A percentile compares a stretch with the other conserved stretches of the same genome.
Conservation (phyloP, 345 rosid species). For the Cardamine resedifolia region DNA sequence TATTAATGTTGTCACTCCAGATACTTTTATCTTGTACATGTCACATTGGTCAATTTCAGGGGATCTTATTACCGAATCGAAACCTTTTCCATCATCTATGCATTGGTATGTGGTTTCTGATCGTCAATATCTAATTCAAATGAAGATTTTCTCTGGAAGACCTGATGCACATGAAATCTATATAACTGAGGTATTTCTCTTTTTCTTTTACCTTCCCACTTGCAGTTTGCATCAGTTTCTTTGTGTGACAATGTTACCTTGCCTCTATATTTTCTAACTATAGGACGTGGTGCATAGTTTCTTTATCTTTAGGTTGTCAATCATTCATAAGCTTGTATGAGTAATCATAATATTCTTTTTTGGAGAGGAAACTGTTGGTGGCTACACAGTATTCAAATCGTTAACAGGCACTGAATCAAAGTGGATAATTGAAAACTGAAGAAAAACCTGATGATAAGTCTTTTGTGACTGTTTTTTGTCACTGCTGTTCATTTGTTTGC, state of each 20-base stretch:
- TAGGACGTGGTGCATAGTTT: not conserved
- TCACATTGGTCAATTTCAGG: slow-evolving; percentile 58
- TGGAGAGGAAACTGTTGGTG: not conserved
- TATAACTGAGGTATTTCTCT: slow-evolving; percentile 69
- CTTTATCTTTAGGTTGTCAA: slow-evolving; percentile 15
- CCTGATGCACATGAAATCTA: slow-evolving; percentile 71
- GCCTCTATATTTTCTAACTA: slow-evolving; percentile 5
- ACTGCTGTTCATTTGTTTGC: slow-evolving; percentile 15
- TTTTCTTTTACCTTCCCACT: not conserved
- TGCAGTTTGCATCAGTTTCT: slow-evolving; percentile 13
- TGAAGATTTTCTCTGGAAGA: slow-evolving; percentile 69
- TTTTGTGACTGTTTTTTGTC: slow-evolving; percentile 4
- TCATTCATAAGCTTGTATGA: slow-evolving; percentile 19
- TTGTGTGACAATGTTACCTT: not conserved
- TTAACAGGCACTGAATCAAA: not conserved
- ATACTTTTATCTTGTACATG: slow-evolving; percentile 54
- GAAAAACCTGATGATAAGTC: not conserved
- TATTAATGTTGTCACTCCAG: slow-evolving; percentile 78
- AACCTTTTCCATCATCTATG: slow-evolving; percentile 56
- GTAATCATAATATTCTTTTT: not conserved
- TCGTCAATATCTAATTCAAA: slow-evolving; percentile 61
- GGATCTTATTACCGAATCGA: slow-evolving; percentile 51
- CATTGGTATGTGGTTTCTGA: slow-evolving; percentile 83
- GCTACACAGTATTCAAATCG: not conserved
- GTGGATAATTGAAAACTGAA: not conserved